Base-by-base conservation (phyloP, 2,329 filamentous ascomycete species). In the Ophiostoma himal-ulmi region DNA sequence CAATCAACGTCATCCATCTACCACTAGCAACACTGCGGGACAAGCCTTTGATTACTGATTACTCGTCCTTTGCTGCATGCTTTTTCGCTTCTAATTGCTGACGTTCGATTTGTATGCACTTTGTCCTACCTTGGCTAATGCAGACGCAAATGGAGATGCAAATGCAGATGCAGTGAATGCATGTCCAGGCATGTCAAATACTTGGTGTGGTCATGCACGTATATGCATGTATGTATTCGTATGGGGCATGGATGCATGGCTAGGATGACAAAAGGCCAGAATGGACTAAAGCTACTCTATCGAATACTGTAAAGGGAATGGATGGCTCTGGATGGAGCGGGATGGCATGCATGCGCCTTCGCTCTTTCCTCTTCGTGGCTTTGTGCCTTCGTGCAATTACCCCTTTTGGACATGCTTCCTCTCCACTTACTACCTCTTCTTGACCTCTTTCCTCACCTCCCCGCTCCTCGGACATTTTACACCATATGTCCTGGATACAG, bases 351-450 rank as follows among this genome's bases (percentile, higher is more conserved):
- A 62, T 62, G 57, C 57, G 14, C 30, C 34, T 37, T 37, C 60
- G 60, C 60, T 20, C 60, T 64, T 64, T 64, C 26, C 60, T 64
- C 26, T 64, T 64, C 60, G 60, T 37, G 60, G 30, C 60, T 64
- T 64, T 34, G 60, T 64, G 60, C 34, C 34, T 64, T 64, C 20
- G 62, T 41, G 36, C 62, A 64, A 34, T 64, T 64, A 17, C 60
- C 60, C 11, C 14, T 37, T 64, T 22, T 36, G 60, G 60, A 36
- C 34, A 37, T 37, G 7, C 34, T 8, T 64, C 60, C 60, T 20
- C 30, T 17, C 30, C 52, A 22, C 52, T 7, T 54, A 17, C 48
- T 20, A 54, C 14, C 39, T 17, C 39, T 20, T 20, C 48, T 30
- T 30, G 30, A 57, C 52, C 52, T 57, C 20, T 41, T 14, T 41